These are phyloP conservation scores for Ambrosiella xylebori DNA, from an alignment of 2,329 filamentous ascomycete species.

Conservation along the genomic window DNA sequence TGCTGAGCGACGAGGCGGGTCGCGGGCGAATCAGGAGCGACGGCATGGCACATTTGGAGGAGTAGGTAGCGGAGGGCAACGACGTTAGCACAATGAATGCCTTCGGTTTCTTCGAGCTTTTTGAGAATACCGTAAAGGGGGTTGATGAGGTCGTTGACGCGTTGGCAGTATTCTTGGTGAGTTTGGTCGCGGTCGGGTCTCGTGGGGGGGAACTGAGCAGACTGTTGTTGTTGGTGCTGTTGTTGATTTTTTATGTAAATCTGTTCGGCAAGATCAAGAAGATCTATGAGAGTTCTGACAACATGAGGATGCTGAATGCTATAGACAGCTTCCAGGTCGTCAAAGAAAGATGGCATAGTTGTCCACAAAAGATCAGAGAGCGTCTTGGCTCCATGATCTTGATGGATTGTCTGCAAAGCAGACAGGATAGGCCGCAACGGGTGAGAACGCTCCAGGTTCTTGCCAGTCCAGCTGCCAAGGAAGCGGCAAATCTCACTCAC, in stretches of 20 bases:
- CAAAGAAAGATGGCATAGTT: constrained; percentile 25
- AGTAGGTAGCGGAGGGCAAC: constrained; percentile 25
- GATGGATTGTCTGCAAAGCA: constrained; percentile 28
- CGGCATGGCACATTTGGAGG: constrained; percentile 24
- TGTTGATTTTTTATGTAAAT: neutral
- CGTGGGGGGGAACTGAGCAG: neutral
- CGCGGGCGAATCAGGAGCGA: constrained; percentile 20
- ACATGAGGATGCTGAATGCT: constrained; percentile 27
- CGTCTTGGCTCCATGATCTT: constrained; percentile 26
- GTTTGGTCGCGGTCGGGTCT: constrained; percentile 7
- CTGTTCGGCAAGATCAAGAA: constrained; percentile 8
- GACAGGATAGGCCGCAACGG: constrained; percentile 27
- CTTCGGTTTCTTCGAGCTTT: constrained; percentile 22
- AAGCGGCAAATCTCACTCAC: constrained; percentile 31
- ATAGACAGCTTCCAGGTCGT: constrained; percentile 29
- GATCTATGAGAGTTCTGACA: constrained; percentile 19
- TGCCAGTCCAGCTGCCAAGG: constrained; percentile 26
- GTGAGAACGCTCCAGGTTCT: constrained; percentile 26
- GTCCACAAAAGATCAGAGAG: constrained; percentile 28
- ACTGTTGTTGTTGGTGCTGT: neutral
- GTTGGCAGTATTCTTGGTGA: constrained; percentile 24
- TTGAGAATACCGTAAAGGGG: constrained; percentile 22
- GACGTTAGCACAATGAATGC: constrained; percentile 21
- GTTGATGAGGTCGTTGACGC: constrained; percentile 24
- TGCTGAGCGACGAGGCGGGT: constrained; percentile 23